Conservation (phyloP, 306 rosid genomes). For the Begonia masoniana region DNA sequence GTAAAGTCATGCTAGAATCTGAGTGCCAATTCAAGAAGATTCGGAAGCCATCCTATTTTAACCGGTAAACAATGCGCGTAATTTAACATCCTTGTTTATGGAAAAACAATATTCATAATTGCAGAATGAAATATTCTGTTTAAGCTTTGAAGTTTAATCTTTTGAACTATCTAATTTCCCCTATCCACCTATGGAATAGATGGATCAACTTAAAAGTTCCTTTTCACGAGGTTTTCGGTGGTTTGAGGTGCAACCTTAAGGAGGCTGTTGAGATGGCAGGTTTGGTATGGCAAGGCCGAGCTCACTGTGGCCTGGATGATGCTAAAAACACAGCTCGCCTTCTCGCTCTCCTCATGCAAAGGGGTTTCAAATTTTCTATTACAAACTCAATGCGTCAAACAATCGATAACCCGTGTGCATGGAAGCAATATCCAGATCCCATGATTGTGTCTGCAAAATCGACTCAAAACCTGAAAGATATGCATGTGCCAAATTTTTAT, state of each 20-base stretch:
- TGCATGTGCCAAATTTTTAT: slow-evolving; percentile 26
- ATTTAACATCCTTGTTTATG: background rate
- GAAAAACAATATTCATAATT: background rate
- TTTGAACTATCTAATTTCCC: background rate
- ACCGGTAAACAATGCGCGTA: slow-evolving; percentile 39
- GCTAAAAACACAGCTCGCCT: slow-evolving; percentile 86
- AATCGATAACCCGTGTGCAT: slow-evolving; percentile 32
- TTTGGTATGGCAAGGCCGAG: slow-evolving; percentile 83
- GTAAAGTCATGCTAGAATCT: slow-evolving; percentile 87
- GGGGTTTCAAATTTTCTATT: slow-evolving; percentile 64
- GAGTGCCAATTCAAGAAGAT: slow-evolving; percentile 92
- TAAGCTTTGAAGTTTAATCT: background rate
- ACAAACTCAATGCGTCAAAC: slow-evolving; percentile 67
- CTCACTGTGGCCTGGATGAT: slow-evolving; percentile 92
- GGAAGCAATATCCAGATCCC: slow-evolving; percentile 52
- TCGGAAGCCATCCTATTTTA: slow-evolving; percentile 81
- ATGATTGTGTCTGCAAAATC: slow-evolving; percentile 22
- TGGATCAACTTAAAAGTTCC: slow-evolving; percentile 90
- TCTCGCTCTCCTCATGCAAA: slow-evolving; percentile 57
- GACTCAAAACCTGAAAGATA: slow-evolving; percentile 44
- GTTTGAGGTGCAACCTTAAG: slow-evolving; percentile 68
- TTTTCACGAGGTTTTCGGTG: slow-evolving; percentile 72
- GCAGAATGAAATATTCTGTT: too few species aligned
- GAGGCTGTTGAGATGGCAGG: slow-evolving; percentile 90
- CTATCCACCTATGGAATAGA: slow-evolving; percentile 27